Conservation (phyloP, 2,329 filamentous ascomycete genomes). For the Xylaria sp. region DNA sequence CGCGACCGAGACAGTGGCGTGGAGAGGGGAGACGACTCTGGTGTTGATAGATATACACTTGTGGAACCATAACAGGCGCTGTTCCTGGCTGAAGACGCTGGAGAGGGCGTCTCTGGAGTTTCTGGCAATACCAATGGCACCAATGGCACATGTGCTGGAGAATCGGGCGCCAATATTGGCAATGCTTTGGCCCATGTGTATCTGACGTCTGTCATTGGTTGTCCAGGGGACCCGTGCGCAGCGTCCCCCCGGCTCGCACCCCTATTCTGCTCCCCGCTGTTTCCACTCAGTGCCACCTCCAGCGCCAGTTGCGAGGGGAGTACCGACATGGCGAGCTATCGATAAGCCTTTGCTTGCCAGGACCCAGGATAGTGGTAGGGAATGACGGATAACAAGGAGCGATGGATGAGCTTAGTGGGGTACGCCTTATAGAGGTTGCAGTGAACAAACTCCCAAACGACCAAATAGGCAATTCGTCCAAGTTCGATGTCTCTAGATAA, state of each 20-base stretch:
- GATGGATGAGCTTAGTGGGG: slow-evolving; percentile 15
- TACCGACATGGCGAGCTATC: slow-evolving; percentile 33
- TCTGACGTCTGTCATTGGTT: slow-evolving; percentile 45
- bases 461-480: slow-evolving; percentile 16
- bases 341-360: slow-evolving; percentile 24
- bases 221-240: slow-evolving; percentile 41
- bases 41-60: slow-evolving; percentile 39
- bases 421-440: slow-evolving; percentile 29
- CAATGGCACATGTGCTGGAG: slow-evolving; percentile 37
- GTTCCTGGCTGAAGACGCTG: slow-evolving; percentile 27
- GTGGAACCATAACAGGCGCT: slow-evolving; percentile 39
- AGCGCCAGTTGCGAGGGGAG: slow-evolving; percentile 20
- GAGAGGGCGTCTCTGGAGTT: slow-evolving; percentile 27
- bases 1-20: slow-evolving; percentile 21
- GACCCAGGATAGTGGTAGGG: not conserved
- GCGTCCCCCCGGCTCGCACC: slow-evolving; percentile 30
- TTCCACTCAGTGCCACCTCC: slow-evolving; percentile 16
- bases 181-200: slow-evolving; percentile 42
- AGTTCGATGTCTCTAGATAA: too few species aligned
- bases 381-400: slow-evolving; percentile 1
- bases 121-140: slow-evolving; percentile 24
- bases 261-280: slow-evolving; percentile 44
- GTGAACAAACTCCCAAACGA: not conserved
- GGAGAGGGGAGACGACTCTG: slow-evolving; percentile 28
- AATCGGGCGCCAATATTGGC: slow-evolving; percentile 42